phyloP scores from a whole-genome alignment of 2,329 filamentous ascomycete genomes.

The Coniella vitis region DNA sequence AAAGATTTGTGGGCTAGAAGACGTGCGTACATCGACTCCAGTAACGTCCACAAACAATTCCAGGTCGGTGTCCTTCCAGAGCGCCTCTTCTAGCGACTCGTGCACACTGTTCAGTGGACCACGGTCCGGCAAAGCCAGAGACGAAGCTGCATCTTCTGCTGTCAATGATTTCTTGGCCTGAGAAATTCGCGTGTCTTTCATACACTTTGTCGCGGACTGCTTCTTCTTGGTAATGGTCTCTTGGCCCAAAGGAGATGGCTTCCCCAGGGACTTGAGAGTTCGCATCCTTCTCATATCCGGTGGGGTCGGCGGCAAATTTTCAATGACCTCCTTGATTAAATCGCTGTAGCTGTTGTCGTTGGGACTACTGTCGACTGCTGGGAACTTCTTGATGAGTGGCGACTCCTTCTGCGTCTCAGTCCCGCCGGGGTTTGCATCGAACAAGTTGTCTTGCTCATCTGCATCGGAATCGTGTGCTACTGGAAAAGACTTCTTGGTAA shows the following conservation, averaged over 20 bases:
- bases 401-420: background rate
- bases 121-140: no score
- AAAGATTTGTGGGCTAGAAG: conserved; percentile 4
- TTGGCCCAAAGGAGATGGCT: background rate
- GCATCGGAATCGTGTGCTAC: conserved; percentile 17
- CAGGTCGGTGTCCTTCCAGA: background rate
- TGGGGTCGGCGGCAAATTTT: conserved; percentile 9
- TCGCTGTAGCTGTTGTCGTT: conserved; percentile 6
- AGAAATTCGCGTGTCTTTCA: background rate
- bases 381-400: conserved; percentile 11
- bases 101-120: background rate
- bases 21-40: background rate
- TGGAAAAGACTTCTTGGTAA: conserved; percentile 14
- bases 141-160: background rate
- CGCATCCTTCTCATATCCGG: conserved; percentile 1
- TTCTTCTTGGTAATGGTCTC: background rate
- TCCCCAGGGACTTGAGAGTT: background rate
- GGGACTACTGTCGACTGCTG: conserved; percentile 10
- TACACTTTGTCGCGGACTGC: background rate
- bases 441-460: conserved; percentile 27
- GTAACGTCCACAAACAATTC: conserved; percentile 8
- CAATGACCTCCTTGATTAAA: conserved; percentile 12
- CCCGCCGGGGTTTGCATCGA: conserved; percentile 9
- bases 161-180: background rate
- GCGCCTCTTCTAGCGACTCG: background rate